Base-by-base conservation (phyloP, 306 rosid species). In the Crataegus laevigata region DNA sequence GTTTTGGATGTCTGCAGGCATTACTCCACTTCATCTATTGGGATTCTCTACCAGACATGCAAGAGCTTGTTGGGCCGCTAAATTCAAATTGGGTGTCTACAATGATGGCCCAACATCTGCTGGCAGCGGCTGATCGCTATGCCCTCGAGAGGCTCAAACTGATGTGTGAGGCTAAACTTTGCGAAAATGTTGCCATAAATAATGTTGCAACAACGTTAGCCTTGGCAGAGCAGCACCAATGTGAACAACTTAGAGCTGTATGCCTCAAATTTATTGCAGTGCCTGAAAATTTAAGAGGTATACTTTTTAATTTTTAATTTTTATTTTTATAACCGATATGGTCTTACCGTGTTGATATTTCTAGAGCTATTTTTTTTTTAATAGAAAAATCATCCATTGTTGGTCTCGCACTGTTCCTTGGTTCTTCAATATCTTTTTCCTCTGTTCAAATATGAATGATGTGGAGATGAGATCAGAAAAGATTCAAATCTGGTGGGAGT, bases 221-320 rank as follows among this genome's bases (percentile, higher is more conserved):
- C 63, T 82, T 89, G 86, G 94, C 94, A 21, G 94, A 89, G 80
- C 91, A 89, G 79, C 94, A 89, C 72, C 94, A 87, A 43, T 87
- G 92, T 84, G 73, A 76, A 79, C 90, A 82, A 76, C 83, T 89
- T 80, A 85, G 88, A 82, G 83, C 83, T 24, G 86, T 75, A 8
- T 89, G 94, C 78, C 88, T 89, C 66, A 84, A 74, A 58, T 87
- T 87, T 82, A 79, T 86, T 57, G 89, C 90, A 0, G 61, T 73
- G 81, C 89, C 88, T 25, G 90, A 87, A 89, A 89, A 89, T 76
- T 81, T 89, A 52, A 87, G 76, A 89, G 94, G 94, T 87, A 82
- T 14, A 25, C 13, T 51, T 7, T n/a, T 45, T n/a, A n/a, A n/a
- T n/a, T n/a, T n/a, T n/a, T n/a, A n/a, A n/a, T n/a, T n/a, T 45